Base-by-base conservation (phyloP, 208 protist genomes). In the Porcisia hertigi region DNA sequence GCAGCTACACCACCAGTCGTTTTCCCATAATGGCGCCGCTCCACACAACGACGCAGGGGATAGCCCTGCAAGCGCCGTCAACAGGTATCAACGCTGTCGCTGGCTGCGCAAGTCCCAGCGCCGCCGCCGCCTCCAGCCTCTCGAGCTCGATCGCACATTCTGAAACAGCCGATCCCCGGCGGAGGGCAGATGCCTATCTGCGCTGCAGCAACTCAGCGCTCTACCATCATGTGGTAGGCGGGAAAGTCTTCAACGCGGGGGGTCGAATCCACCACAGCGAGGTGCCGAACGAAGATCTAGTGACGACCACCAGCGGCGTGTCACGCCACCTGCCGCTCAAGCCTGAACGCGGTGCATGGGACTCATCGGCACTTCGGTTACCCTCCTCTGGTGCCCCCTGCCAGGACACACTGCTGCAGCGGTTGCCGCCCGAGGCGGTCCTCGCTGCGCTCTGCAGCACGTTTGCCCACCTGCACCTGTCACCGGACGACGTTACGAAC, bases 381-480 rank as follows among this genome's bases (percentile, higher is more conserved):
- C 36, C 43, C 14, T 45, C 69, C 1, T 20, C 57, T 6, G 30
- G 30, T 30, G 23, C 14, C 18, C 6, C 55, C 57, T 45, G 71
- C 16, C 47, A 52, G 47, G 77, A 73, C 47, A 39, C 54, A 6
- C 1, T 55, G 6, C 71, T 81, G 64, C 77, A 60, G 55, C 47
- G 58, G 2, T 39, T 81, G 39, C 71, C 69, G 0, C 77, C 54
- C 18, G 69, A 73, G 43, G 74, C 57, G 16, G 81, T 88, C 45
- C 34, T 82, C 23, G 65, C 77, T 43, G 73, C 69, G 0, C 69
- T 91, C 3, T 84, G 80, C 71, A 62, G 52, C 20, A 47, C 84
- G 7, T 83, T 89, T 41, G 85, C 83, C 1, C 88, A 92, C 55
- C 63, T 87, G 18, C 88, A 92, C 67, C 71, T 92, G 53, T 69